Base-by-base conservation (phyloP, 1,139 yeast species). In the Yarrowia galli region DNA sequence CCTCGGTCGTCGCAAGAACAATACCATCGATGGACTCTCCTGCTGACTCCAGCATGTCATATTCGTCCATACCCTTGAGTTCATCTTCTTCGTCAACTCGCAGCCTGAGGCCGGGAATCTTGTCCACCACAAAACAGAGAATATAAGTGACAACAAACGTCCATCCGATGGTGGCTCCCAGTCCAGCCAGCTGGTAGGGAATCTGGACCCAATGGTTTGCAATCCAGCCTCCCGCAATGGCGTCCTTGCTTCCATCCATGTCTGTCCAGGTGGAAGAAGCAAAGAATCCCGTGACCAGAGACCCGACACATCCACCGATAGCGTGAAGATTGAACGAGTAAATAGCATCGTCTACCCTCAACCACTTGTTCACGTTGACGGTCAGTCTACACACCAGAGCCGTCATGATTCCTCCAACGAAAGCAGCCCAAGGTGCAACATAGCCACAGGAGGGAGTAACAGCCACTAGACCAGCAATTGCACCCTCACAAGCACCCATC, bases 391-490 rank as follows among this genome's bases (percentile, higher is more conserved):
- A 90, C 63, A 87, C 87, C 71, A 86, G 80, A 63, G 91, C 97
- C 69, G 96, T 89, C 51, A 91, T 82, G 67, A 86, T 83, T 74
- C 98, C 98, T 75, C 92, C 90, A 68, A 91, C 86, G 48, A 92
- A 85, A 0, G 98, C 85, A 67, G 93, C 87, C 86, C 93, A 92
- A 67, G 92, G 88, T 66, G 97, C 97, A 65, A 93, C 97, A 76
- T 83, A 93, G 70, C 98, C 98, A 45, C 98, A 98, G 72, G 96
- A 98, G 68, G 99, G 98, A 8, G 98, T 93, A 73, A 93, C 91
- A 76, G 97, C 97, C 60, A 93, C 98, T 70, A 93, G 85, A 71
- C 98, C 98, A 53, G 97, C 92, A 80, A 93, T 87, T 68, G 93
- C 92, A 76, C 99, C 98, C 68, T 91, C 85, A 80, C 98, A 93